Base-by-base conservation (phyloP, 2,329 filamentous ascomycete genomes). In the Laburnicola sp. region DNA sequence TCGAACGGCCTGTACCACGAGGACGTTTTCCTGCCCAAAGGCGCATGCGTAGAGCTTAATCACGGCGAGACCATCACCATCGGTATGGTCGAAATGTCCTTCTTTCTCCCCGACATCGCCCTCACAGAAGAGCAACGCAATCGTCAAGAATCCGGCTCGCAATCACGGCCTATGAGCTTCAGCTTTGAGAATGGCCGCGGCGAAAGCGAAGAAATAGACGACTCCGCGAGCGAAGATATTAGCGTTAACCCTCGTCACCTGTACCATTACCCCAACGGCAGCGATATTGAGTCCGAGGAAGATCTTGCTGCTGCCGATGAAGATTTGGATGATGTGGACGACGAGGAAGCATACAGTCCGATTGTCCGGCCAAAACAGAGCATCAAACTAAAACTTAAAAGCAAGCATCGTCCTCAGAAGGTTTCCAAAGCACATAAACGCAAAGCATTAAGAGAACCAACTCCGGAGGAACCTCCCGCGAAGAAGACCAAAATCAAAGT, bases 11-110 rank as follows among this genome's bases (percentile, higher is more conserved):
- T 87, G 63, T 80, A 84, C 41, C 66, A 72, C 38, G 68, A 72
- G 38, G 56, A 56, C 8, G 11, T 50, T 0, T 70, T 68, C 35
- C 57, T 57, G 21, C 34, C 49, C 1, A 55, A 57, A 21, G 64
- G 62, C 27, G 43, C 50, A 4, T 37, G 61, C 2, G 54, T 65
- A 6, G 80, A 80, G 50, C 73, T 93, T 21, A 78, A 80, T 40
- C 85, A 86, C 60, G 84, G 86, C 31, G 84, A 84, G 57, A 75
- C 78, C n/a, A 78, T 92, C 34, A 85, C 88, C 66, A 87, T 92
- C 67, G 87, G 88, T 50, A 84, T 85, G 53, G 82, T 92, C 2
- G 77, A 80, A 39, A 85, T 92, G 56, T 76, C 74, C 10, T 91
- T 92, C 68, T 75, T 84, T 38, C 83, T 91, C 57, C 89, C 87